Evolutionary conservation across 139 green algal genomes (phyloP).

Genomic region (Pycnococcus provasolii): DNA sequence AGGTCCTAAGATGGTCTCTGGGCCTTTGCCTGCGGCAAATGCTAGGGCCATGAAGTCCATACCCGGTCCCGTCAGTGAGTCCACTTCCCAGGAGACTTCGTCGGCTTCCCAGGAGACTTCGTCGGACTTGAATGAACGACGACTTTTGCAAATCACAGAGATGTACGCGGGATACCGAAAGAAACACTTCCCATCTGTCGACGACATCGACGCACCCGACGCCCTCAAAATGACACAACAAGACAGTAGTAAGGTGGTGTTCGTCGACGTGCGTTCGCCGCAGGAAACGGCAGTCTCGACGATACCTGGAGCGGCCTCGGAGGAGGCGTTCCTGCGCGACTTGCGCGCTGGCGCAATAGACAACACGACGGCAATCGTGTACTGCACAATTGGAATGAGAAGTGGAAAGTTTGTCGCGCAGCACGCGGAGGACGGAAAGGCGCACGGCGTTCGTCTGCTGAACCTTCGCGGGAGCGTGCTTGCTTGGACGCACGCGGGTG

Average conservation of each 20-base stretch:
- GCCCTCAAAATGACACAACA: too few species aligned
- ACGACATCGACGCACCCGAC: too few species aligned
- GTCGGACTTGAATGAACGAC: too few species aligned
- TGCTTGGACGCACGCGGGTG: constrained; percentile 14
- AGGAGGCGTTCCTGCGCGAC: not conserved
- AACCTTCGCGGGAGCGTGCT: constrained; percentile 9
- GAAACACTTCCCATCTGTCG: too few species aligned
- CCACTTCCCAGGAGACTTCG: too few species aligned
- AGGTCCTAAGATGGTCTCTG: too few species aligned
- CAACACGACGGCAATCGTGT: not conserved
- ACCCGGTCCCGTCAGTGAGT: too few species aligned
- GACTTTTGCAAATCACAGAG: too few species aligned
- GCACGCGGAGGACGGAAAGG: not conserved
- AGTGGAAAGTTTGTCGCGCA: not conserved
- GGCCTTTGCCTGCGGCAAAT: too few species aligned
- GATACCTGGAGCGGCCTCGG: not conserved
- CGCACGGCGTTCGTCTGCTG: not conserved
- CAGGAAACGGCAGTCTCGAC: not conserved
- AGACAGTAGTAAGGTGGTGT: not conserved
- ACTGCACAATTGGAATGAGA: constrained; percentile 14
- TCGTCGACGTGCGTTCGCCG: constrained; percentile 5
- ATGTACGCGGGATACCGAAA: too few species aligned
- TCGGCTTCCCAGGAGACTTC: too few species aligned
- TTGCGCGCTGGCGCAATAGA: not conserved
- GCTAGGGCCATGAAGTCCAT: too few species aligned